Conservation (phyloP, 257 asterid species). For the Ilex asprella region DNA sequence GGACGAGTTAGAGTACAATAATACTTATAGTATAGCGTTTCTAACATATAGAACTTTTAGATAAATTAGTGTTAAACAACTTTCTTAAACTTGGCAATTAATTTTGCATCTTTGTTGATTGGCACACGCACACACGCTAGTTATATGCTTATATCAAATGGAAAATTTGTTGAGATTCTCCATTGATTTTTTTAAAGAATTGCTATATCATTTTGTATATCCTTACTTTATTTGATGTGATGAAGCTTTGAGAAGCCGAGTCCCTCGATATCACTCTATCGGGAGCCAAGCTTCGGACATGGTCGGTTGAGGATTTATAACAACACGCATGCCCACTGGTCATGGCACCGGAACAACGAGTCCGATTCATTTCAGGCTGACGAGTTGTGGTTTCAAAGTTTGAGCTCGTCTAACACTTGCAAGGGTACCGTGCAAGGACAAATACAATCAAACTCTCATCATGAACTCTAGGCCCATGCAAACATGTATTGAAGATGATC, state of each 20-base stretch:
- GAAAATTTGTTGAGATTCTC: no score
- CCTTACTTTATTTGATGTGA: not conserved
- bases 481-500: no score
- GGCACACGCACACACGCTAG: not conserved
- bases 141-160: not conserved
- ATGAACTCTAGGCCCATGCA: slow-evolving; percentile 11
- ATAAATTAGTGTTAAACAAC: no score
- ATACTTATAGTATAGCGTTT: no score
- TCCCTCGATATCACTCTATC: slow-evolving; percentile 45
- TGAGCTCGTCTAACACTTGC: slow-evolving; percentile 35
- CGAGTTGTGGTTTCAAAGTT: slow-evolving; percentile 52
- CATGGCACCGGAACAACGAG: slow-evolving; percentile 76
- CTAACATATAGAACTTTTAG: no score
- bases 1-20: not conserved
- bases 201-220: no score
- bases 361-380: slow-evolving; percentile 30
- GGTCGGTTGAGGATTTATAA: slow-evolving; percentile 58
- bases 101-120: not conserved
- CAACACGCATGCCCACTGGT: slow-evolving; percentile 68
- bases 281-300: slow-evolving; percentile 84
- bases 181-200: not conserved
- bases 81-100: no score
- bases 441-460: slow-evolving; percentile 8
- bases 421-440: not conserved
- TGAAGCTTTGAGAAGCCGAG: slow-evolving; percentile 51